phyloP scores from a whole-genome alignment of 2,329 filamentous ascomycete genomes.

The Colletotrichum higginsianum region DNA sequence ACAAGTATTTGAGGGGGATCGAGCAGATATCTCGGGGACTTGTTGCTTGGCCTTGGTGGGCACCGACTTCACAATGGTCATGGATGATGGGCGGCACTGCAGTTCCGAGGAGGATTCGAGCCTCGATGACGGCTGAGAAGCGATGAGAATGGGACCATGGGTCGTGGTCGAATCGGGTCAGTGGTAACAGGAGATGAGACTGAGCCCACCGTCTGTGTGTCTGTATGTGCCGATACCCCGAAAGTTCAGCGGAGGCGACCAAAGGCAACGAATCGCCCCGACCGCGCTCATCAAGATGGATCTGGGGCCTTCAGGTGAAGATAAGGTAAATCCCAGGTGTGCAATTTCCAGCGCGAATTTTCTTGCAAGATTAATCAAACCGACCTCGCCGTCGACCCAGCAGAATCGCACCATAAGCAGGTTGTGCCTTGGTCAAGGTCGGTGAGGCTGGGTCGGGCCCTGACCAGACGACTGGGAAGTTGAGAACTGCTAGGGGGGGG shows the following conservation, averaged over 20 bases:
- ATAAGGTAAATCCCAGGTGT: slow-evolving; percentile 6
- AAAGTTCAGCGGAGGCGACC: background rate
- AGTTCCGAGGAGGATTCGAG: background rate
- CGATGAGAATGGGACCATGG: background rate
- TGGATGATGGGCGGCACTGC: slow-evolving; percentile 2
- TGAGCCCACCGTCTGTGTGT: background rate
- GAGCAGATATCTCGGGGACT: slow-evolving; percentile 32
- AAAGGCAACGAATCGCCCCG: slow-evolving; percentile 23
- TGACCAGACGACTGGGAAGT: background rate
- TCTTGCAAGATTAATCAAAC: slow-evolving; percentile 20
- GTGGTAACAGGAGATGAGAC: background rate
- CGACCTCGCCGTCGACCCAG: background rate
- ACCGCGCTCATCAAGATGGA: slow-evolving; percentile 3
- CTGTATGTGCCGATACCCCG: no score
- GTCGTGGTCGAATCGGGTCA: no score
- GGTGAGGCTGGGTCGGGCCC: background rate
- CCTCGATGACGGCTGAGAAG: background rate
- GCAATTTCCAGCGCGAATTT: slow-evolving; percentile 41
- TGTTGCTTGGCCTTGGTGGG: slow-evolving; percentile 12
- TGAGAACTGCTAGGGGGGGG: background rate
- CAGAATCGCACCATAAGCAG: background rate
- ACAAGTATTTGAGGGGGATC: background rate
- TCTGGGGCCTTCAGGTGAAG: slow-evolving; percentile 33
- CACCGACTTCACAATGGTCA: background rate
- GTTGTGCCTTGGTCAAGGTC: background rate